phyloP scores from a whole-genome alignment of 2,329 filamentous ascomycete genomes.

The Cladosporium sphaerospermum region DNA sequence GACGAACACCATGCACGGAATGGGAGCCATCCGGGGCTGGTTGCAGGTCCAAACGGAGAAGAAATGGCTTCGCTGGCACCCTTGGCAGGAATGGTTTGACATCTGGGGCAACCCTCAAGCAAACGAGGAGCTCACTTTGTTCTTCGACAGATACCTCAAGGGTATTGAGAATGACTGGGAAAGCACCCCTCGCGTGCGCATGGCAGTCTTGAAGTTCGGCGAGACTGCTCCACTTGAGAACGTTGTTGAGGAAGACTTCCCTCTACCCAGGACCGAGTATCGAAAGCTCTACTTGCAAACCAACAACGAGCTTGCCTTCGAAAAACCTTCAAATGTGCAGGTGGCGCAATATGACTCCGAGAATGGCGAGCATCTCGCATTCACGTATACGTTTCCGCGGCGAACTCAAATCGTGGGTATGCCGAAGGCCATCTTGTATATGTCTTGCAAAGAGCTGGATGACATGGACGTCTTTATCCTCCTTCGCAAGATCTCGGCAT shows the following conservation, averaged over 20 bases:
- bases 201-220: slow-evolving; percentile 34
- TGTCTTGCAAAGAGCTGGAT: slow-evolving; percentile 22
- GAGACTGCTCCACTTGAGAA: slow-evolving; percentile 22
- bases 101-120: slow-evolving; percentile 30
- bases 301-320: neutral
- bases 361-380: slow-evolving; percentile 18
- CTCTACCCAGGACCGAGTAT: slow-evolving; percentile 12
- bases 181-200: slow-evolving; percentile 40
- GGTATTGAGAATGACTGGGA: slow-evolving; percentile 40
- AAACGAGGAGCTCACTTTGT: slow-evolving; percentile 32
- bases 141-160: slow-evolving; percentile 37
- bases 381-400: slow-evolving; percentile 36
- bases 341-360: slow-evolving; percentile 13
- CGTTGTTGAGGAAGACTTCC: slow-evolving; percentile 7
- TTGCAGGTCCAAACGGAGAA: slow-evolving; percentile 31
- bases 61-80: slow-evolving; percentile 39
- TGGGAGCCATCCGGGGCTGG: slow-evolving; percentile 27
- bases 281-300: neutral
- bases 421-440: slow-evolving; percentile 42
- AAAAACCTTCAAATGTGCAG: neutral
- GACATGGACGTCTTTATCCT: slow-evolving; percentile 17
- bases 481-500: slow-evolving; percentile 14
- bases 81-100: slow-evolving; percentile 41
- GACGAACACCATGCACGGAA: slow-evolving; percentile 11
- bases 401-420: slow-evolving; percentile 38